Evolutionary conservation across 805 yeast genomes (phyloP).

Genomic region (Starmerella gropengiesseri): DNA sequence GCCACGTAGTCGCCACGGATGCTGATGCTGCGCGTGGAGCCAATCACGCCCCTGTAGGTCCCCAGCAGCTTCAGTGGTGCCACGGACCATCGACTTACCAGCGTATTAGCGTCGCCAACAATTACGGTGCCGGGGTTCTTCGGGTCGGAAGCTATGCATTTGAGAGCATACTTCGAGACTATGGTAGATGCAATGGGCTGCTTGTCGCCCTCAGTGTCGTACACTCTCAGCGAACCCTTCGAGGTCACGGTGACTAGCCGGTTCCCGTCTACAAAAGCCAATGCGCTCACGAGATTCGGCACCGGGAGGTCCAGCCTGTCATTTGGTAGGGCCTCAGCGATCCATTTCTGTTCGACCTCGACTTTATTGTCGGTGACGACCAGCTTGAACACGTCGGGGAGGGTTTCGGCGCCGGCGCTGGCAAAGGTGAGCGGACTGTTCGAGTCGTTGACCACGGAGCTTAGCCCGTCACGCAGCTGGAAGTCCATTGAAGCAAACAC

Average conservation of each 20-base stretch:
- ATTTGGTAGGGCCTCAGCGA: conserved; percentile 74
- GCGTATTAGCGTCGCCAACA: conserved; percentile 61
- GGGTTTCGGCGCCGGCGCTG: conserved; percentile 78
- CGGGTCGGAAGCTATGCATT: conserved; percentile 31
- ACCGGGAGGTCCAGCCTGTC: conserved; percentile 68
- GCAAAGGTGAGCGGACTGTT: conserved; percentile 48
- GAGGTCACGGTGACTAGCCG: conserved; percentile 56
- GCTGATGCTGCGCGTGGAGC: conserved; percentile 44
- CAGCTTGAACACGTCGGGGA: conserved; percentile 37
- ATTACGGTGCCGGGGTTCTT: conserved; percentile 39
- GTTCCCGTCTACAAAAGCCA: conserved; percentile 41
- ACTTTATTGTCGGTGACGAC: conserved; percentile 28
- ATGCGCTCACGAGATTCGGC: conserved; percentile 65
- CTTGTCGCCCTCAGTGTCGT: conserved; percentile 45
- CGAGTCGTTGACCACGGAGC: conserved; percentile 33
- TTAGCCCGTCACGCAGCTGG: conserved; percentile 10
- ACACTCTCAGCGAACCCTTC: conserved; percentile 64
- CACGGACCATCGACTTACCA: conserved; percentile 37
- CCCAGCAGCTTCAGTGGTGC: conserved; percentile 40
- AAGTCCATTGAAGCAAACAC: background rate
- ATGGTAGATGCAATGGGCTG: conserved; percentile 54
- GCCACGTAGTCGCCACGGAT: conserved; percentile 36
- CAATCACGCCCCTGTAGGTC: conserved; percentile 66
- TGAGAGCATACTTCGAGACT: conserved; percentile 44
- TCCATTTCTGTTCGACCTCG: conserved; percentile 37